Conservation (phyloP, 257 asterid genomes). For the Nemophila menziesii region DNA sequence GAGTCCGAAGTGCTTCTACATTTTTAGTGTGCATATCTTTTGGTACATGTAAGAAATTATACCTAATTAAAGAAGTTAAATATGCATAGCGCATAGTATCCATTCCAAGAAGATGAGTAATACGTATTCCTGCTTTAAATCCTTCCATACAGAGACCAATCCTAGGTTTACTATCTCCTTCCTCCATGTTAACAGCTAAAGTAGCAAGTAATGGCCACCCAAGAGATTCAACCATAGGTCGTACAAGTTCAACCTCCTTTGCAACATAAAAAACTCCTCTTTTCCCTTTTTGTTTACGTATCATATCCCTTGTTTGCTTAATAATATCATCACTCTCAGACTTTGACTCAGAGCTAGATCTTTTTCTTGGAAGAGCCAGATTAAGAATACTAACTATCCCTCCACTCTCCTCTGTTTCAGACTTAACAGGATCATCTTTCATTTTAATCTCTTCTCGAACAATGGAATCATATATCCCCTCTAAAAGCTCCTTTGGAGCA, state of each 20-base stretch:
- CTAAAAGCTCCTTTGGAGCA: constrained; percentile 86
- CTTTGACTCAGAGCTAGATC: constrained; percentile 53
- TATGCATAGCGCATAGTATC: constrained; percentile 99
- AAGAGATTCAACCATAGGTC: constrained; percentile 93
- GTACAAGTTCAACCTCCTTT: constrained; percentile 73
- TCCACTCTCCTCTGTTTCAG: constrained; percentile 70
- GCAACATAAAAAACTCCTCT: constrained; percentile 90
- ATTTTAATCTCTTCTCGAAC: constrained; percentile 86
- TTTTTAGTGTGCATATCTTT: constrained; percentile 94
- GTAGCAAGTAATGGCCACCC: constrained; percentile 99
- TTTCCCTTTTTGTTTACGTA: constrained; percentile 70
- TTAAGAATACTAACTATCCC: constrained; percentile 79
- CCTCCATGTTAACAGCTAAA: constrained; percentile 98
- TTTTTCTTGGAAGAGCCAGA: constrained; percentile 83
- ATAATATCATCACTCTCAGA: constrained; percentile 82
- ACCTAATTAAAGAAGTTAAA: constrained; percentile 89
- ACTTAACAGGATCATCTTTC: constrained; percentile 79
- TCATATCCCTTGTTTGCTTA: constrained; percentile 73
- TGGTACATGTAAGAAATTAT: constrained; percentile 89
- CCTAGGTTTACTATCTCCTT: constrained; percentile 89
- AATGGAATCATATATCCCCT: constrained; percentile 94
- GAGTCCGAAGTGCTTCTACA: constrained; percentile 91
- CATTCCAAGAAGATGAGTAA: constrained; percentile 91
- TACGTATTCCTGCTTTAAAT: constrained; percentile 87
- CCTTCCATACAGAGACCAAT: constrained; percentile 93